Percentiles rank a stretch among this genome's conserved stretches.
Evolutionary conservation across 2,329 filamentous ascomycete genomes (phyloP).

Genomic region (Fusarium cyanostomum): DNA sequence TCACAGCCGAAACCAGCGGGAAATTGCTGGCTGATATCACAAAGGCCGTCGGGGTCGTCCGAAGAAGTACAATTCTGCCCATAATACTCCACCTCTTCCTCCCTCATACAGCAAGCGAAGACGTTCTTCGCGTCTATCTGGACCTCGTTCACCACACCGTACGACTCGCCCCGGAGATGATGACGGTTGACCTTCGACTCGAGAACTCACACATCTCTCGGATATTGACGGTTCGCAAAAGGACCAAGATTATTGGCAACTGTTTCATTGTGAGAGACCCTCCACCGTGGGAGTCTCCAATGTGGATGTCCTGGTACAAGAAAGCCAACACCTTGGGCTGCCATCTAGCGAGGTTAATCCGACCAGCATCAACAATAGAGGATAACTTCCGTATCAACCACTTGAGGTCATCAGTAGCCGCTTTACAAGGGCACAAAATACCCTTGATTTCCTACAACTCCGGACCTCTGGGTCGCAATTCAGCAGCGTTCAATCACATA

Average conservation of each 20-base stretch:
- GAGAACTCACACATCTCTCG: conserved; percentile 60
- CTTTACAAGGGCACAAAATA: conserved; percentile 53
- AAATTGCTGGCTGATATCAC: conserved; percentile 62
- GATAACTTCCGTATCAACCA: conserved; percentile 71
- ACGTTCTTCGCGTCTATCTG: conserved; percentile 55
- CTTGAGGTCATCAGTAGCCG: conserved; percentile 61
- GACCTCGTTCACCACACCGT: conserved; percentile 68
- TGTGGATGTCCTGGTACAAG: conserved; percentile 66
- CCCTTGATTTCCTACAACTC: conserved; percentile 73
- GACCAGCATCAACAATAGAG: conserved; percentile 63
- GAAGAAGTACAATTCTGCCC: conserved; percentile 69
- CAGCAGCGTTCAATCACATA: conserved; percentile 72
- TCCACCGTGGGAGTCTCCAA: conserved; percentile 64
- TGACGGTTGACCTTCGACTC: conserved; percentile 69
- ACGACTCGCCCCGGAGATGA: conserved; percentile 69
- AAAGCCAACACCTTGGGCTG: conserved; percentile 67
- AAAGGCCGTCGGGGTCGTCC: conserved; percentile 66
- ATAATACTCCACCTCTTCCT: conserved; percentile 63
- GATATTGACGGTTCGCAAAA: conserved; percentile 61
- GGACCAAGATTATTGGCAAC: conserved; percentile 70
- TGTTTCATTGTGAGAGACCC: conserved; percentile 54
- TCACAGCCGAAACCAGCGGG: conserved; percentile 32
- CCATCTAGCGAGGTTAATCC: conserved; percentile 69
- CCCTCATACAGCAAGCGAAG: conserved; percentile 38
- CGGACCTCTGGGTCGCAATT: conserved; percentile 69